Conservation (phyloP, 345 rosid genomes). For the Sisymbrium irio region DNA sequence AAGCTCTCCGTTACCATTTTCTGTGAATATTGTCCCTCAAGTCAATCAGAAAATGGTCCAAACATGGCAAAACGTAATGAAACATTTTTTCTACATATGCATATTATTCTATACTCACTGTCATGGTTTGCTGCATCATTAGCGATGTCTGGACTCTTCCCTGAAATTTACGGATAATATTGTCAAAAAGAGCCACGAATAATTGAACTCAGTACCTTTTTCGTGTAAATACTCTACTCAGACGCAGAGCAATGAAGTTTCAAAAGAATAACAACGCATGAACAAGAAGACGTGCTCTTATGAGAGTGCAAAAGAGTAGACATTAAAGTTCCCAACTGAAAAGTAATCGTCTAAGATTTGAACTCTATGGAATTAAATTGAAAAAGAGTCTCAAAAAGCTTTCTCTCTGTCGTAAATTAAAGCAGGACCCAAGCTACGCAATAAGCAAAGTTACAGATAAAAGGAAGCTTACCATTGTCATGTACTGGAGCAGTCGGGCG, state of each 20-base stretch:
- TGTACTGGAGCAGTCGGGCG: slow-evolving; percentile 33
- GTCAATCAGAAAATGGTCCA: slow-evolving; percentile 3
- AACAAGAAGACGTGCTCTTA: slow-evolving; percentile 1
- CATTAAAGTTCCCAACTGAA: neutral
- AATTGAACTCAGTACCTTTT: neutral
- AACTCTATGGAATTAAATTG: neutral
- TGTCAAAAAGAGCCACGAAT: slow-evolving; percentile 3
- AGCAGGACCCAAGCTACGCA: slow-evolving; percentile 4
- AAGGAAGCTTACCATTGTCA: slow-evolving; percentile 49
- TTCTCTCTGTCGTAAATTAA: neutral
- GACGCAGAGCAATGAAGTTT: neutral
- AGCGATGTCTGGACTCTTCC: slow-evolving; percentile 41
- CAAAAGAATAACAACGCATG: neutral
- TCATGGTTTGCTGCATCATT: slow-evolving; percentile 40
- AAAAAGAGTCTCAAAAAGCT: neutral
- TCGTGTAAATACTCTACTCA: neutral
- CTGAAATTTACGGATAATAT: slow-evolving; percentile 32
- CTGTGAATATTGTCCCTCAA: slow-evolving; percentile 39
- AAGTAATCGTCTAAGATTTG: slow-evolving; percentile 7
- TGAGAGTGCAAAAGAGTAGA: slow-evolving; percentile 1
- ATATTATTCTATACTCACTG: slow-evolving; percentile 36
- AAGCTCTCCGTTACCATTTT: slow-evolving; percentile 40
- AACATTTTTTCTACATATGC: neutral
- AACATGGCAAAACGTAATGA: neutral
- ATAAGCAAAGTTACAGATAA: too few species aligned